Evolutionary conservation across 2,329 filamentous ascomycete species (phyloP), one percentile per base, ranked within the genome.

Genomic region (Daldinia eschscholtzii): DNA sequence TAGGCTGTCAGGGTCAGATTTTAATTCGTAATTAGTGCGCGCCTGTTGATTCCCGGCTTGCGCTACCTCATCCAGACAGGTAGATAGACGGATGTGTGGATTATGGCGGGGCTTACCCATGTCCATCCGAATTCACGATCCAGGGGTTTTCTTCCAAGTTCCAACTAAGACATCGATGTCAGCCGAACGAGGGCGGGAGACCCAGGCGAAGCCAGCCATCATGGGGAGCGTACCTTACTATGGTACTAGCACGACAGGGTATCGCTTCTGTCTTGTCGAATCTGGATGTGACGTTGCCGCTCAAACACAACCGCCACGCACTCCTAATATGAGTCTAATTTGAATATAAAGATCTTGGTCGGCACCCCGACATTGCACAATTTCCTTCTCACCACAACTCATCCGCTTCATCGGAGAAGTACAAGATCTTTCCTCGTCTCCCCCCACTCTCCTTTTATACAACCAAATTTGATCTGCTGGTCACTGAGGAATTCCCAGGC

Each of bases 401-500:
- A 64, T 58, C 61, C 60, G 61, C 50, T 53, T 62, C 57, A 57
- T 52, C 46, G 46, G 62, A 55, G 61, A 60, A 64, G 57, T 57
- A 63, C 62, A 64, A 68, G 67, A 58, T 65, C 41, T 52, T 33
- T 72, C 2, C 64, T 72, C 61, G 61, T 71, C 70, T 70, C 46
- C 65, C 65, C 62, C 67, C 61, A 67, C 58, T 65, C n/a, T 58
- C 62, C 64, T 69, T 63, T 64, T 61, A 26, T 23, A 42, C 18
- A 42, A 41, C 20, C 20, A 12, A 42, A 41, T 30, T 68, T 62
- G 5, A 58, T 61, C 57, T 68, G 65, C 70, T 68, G 66, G 70
- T 65, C 68, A 68, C 33, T 65, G 62, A 64, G 67, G 71, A 73
- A 70, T 30, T 72, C 71, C 72, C 72, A 50, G 71, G 72, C 60